These are phyloP conservation scores for Saccharomyces paradoxus DNA, from an alignment of 805 yeast species.

Conservation along the genomic window DNA sequence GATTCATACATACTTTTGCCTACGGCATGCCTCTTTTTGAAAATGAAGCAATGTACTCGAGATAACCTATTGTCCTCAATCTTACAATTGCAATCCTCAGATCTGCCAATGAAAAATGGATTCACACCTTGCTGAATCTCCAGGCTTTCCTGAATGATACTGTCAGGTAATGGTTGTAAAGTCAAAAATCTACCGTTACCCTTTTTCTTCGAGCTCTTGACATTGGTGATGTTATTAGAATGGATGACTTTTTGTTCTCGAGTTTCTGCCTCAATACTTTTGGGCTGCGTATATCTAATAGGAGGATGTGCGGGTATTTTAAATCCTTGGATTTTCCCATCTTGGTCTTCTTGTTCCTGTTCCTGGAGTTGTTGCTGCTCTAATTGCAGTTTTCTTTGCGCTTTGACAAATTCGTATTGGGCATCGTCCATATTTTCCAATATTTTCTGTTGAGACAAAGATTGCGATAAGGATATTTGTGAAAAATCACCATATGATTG, in stretches of 20 bases:
- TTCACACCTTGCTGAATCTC: constrained; percentile 59
- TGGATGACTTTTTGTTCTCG: constrained; percentile 5
- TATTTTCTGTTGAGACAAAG: constrained; percentile 57
- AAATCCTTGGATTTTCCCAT: constrained; percentile 15
- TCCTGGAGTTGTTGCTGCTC: constrained; percentile 9
- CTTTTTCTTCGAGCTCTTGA: constrained; percentile 9
- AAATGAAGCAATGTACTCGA: constrained; percentile 69
- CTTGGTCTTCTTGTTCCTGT: constrained; percentile 6
- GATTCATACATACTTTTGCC: constrained; percentile 51
- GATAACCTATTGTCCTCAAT: constrained; percentile 73
- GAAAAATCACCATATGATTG: constrained; percentile 10
- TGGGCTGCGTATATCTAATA: constrained; percentile 24
- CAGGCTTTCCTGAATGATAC: constrained; percentile 41
- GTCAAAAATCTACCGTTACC: constrained; percentile 53
- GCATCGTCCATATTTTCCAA: constrained; percentile 32
- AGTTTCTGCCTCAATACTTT: constrained; percentile 6
- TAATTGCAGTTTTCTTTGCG: constrained; percentile 14
- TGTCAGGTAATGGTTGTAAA: constrained; percentile 43
- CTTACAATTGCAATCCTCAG: constrained; percentile 49
- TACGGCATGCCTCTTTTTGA: constrained; percentile 55
- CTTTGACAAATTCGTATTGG: constrained; percentile 24
- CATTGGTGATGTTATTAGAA: constrained; percentile 3
- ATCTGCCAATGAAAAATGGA: constrained; percentile 68
- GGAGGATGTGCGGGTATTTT: constrained; percentile 25
- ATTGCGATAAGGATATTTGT: constrained; percentile 57